Evolutionary conservation across 768 basidiomycete genomes (phyloP).

Genomic region (Pleurotus salmoneostramineus): DNA sequence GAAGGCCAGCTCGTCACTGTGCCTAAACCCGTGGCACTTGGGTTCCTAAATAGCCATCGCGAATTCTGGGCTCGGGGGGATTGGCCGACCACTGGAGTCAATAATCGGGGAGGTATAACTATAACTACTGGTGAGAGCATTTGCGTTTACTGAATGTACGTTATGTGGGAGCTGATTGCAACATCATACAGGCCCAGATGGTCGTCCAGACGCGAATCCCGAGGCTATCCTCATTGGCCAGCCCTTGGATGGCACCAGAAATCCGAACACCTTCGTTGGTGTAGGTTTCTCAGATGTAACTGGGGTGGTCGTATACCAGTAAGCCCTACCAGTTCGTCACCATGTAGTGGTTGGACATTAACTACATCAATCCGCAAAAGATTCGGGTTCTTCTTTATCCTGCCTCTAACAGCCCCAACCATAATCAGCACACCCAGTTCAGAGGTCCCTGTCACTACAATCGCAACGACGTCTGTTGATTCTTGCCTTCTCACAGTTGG

Average conservation of each 20-base stretch:
- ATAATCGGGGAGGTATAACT: slow-evolving; percentile 50
- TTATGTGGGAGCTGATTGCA: slow-evolving; percentile 3
- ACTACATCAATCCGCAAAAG: slow-evolving; percentile 11
- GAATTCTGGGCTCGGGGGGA: slow-evolving; percentile 59
- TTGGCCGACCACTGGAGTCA: slow-evolving; percentile 53
- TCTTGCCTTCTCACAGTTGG: slow-evolving; percentile 47
- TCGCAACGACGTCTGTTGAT: slow-evolving; percentile 28
- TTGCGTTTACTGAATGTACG: background rate
- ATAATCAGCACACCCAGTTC: slow-evolving; percentile 34
- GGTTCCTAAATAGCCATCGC: slow-evolving; percentile 49
- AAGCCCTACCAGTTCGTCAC: slow-evolving; percentile 11
- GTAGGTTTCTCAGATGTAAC: slow-evolving; percentile 43
- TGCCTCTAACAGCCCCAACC: slow-evolving; percentile 52
- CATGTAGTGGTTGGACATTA: background rate
- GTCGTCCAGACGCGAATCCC: slow-evolving; percentile 54
- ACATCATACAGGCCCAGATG: slow-evolving; percentile 33
- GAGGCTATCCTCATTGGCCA: slow-evolving; percentile 52
- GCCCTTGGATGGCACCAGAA: slow-evolving; percentile 51
- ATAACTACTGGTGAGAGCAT: slow-evolving; percentile 37
- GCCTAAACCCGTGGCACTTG: slow-evolving; percentile 38
- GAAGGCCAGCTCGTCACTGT: slow-evolving; percentile 56
- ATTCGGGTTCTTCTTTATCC: slow-evolving; percentile 53
- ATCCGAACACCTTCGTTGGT: slow-evolving; percentile 47
- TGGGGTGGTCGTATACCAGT: slow-evolving; percentile 55
- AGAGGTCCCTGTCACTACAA: slow-evolving; percentile 32